Conservation (phyloP, 805 yeast genomes). For the Saturnispora saitoi region DNA sequence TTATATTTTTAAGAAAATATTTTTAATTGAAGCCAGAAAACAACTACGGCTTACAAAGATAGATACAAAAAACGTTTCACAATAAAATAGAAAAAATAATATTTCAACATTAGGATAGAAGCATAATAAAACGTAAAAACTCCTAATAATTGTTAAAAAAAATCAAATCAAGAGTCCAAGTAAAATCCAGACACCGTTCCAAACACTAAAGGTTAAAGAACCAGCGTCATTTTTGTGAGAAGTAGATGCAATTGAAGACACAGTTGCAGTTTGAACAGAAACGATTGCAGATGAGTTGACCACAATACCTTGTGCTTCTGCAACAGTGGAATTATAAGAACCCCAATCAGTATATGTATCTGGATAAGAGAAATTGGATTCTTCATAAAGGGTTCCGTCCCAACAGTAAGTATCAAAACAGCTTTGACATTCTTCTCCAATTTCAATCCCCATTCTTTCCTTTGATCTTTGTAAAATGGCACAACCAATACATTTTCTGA, state of each 20-base stretch:
- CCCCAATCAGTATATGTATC: constrained; percentile 36
- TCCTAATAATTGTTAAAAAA: neutral
- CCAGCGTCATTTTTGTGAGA: constrained; percentile 6
- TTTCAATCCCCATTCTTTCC: constrained; percentile 53
- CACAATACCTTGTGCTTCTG: constrained; percentile 2
- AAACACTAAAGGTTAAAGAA: neutral
- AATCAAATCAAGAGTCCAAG: constrained; percentile 1
- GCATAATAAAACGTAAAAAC: neutral
- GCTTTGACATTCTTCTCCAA: constrained; percentile 58
- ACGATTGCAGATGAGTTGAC: constrained; percentile 5
- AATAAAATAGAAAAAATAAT: neutral
- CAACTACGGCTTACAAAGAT: too few relatives aligned
- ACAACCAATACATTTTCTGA: constrained; percentile 72
- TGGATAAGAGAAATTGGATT: constrained; percentile 11
- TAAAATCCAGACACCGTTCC: neutral
- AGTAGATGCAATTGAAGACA: neutral
- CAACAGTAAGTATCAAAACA: constrained; percentile 72
- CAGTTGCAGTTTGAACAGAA: neutral
- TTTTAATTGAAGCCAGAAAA: too few relatives aligned
- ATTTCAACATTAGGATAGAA: too few relatives aligned
- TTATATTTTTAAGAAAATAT: too few relatives aligned
- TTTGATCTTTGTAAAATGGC: constrained; percentile 73
- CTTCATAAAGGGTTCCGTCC: constrained; percentile 25
- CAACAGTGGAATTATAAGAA: constrained; percentile 13
- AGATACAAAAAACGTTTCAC: too few relatives aligned